Evolutionary conservation across 352 stramenopile genomes (phyloP).

Genomic region (Pythium guiyangense): DNA sequence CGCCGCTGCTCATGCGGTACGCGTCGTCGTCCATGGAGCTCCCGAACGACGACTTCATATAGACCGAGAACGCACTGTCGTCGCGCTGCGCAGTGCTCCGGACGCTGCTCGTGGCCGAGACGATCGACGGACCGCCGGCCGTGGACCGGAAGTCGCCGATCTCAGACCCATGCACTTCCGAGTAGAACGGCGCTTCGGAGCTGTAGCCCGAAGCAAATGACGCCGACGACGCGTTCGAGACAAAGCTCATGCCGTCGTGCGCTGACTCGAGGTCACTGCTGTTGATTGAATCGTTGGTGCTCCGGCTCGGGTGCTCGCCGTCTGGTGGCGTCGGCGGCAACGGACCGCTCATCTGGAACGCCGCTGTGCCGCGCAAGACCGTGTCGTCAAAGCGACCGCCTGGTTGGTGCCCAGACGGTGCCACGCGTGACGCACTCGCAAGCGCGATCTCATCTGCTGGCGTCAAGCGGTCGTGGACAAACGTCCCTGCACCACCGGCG

Average conservation of each 20-base stretch:
- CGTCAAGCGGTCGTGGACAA: conserved; percentile 26
- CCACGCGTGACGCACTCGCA: conserved; percentile 6
- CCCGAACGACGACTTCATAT: conserved; percentile 21
- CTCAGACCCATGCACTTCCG: conserved; percentile 6
- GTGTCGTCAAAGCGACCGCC: conserved; percentile 11
- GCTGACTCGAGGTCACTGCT: conserved; percentile 9
- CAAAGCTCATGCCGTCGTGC: conserved; percentile 9
- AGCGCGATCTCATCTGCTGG: conserved; percentile 30
- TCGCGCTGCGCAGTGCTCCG: conserved; percentile 19
- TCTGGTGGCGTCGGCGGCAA: conserved; percentile 8
- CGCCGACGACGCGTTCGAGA: conserved; percentile 8
- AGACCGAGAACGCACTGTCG: conserved; percentile 36
- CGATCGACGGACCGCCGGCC: conserved; percentile 5
- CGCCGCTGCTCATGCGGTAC: conserved; percentile 22
- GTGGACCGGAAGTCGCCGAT: conserved; percentile 23
- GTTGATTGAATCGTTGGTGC: conserved; percentile 4
- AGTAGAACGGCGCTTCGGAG: conserved; percentile 7
- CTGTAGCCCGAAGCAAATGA: conserved; percentile 3
- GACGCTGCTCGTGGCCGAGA: background rate
- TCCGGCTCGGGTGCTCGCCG: background rate
- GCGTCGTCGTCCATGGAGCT: conserved; percentile 7
- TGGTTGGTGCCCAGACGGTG: conserved; percentile 9
- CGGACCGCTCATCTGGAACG: conserved; percentile 11
- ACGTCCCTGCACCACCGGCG: background rate
- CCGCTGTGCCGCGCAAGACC: conserved; percentile 9